Evolutionary conservation across 768 basidiomycete species (phyloP).

Genomic region (Candolleomyces eurysporus): DNA sequence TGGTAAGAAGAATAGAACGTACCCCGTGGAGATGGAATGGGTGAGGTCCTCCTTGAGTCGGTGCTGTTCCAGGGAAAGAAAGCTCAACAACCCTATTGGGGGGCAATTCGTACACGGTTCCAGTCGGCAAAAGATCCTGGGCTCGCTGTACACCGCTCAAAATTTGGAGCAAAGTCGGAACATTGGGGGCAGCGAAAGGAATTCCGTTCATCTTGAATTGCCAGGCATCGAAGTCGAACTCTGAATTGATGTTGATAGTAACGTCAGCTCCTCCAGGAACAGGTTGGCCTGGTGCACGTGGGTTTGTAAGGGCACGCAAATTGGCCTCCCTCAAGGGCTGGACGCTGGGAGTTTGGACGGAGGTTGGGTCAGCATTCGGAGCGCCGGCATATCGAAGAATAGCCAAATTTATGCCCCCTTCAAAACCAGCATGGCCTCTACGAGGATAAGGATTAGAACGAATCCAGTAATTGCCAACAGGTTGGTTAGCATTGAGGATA

Average conservation of each 20-base stretch:
- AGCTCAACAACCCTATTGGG: slow-evolving; percentile 49
- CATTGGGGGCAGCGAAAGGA: slow-evolving; percentile 32
- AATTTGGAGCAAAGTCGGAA: slow-evolving; percentile 41
- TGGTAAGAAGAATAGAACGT: slow-evolving; percentile 13
- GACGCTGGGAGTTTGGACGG: slow-evolving; percentile 18
- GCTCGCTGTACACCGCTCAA: slow-evolving; percentile 32
- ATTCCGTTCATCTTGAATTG: slow-evolving; percentile 30
- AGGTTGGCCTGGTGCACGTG: slow-evolving; percentile 32
- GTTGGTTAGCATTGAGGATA: slow-evolving; percentile 36
- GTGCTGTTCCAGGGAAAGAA: slow-evolving; percentile 28
- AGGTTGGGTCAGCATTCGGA: slow-evolving; percentile 35
- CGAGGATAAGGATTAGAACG: slow-evolving; percentile 30
- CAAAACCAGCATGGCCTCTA: slow-evolving; percentile 16
- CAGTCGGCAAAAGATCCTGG: slow-evolving; percentile 36
- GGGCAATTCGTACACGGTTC: slow-evolving; percentile 43
- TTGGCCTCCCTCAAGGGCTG: slow-evolving; percentile 35
- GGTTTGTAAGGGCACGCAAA: slow-evolving; percentile 29
- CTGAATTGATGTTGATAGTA: slow-evolving; percentile 29
- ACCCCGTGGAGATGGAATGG: slow-evolving; percentile 51
- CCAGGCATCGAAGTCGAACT: slow-evolving; percentile 23
- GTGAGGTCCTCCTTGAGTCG: slow-evolving; percentile 29
- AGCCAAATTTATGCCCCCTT: slow-evolving; percentile 48
- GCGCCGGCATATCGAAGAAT: slow-evolving; percentile 52
- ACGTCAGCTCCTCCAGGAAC: slow-evolving; percentile 40
- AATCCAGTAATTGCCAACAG: slow-evolving; percentile 44